Conservation (phyloP, 1,284 basidiomycete genomes). For the Kalmanozyma brasiliensis region DNA sequence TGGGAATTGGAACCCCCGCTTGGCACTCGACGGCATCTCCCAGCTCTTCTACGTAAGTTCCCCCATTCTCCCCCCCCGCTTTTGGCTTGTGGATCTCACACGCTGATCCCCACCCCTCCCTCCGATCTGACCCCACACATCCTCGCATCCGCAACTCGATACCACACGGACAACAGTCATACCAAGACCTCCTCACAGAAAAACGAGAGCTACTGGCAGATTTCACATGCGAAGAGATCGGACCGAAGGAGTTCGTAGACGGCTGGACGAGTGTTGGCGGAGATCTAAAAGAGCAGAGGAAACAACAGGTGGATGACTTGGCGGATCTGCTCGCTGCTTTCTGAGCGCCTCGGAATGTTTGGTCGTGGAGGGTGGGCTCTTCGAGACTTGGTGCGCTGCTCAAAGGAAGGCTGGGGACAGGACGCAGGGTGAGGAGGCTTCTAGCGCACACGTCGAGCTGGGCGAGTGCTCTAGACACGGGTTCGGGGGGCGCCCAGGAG, state of each 20-base stretch:
- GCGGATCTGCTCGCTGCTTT: constrained; percentile 61
- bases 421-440: too few species aligned
- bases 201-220: constrained; percentile 62
- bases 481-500: too few species aligned
- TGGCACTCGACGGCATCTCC: constrained; percentile 52
- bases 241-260: constrained; percentile 31
- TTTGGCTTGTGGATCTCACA: too few species aligned
- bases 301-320: constrained; percentile 63
- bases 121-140: neutral
- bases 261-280: constrained; percentile 49
- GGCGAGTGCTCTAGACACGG: too few species aligned
- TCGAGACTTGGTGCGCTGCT: too few species aligned
- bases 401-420: too few species aligned
- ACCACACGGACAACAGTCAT: constrained; percentile 38
- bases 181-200: constrained; percentile 56
- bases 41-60: constrained; percentile 61
- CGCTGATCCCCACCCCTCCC: neutral
- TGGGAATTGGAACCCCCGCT: constrained; percentile 53
- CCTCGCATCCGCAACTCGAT: neutral
- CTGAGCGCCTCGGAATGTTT: constrained; percentile 9
- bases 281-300: constrained; percentile 42
- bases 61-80: neutral
- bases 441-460: too few species aligned
- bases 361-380: too few species aligned
- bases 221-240: constrained; percentile 63